Percentiles rank a stretch among this genome's conserved stretches.
Conservation (phyloP, 495 filamentous ascomycete species). For the Usnea hakonensis region DNA sequence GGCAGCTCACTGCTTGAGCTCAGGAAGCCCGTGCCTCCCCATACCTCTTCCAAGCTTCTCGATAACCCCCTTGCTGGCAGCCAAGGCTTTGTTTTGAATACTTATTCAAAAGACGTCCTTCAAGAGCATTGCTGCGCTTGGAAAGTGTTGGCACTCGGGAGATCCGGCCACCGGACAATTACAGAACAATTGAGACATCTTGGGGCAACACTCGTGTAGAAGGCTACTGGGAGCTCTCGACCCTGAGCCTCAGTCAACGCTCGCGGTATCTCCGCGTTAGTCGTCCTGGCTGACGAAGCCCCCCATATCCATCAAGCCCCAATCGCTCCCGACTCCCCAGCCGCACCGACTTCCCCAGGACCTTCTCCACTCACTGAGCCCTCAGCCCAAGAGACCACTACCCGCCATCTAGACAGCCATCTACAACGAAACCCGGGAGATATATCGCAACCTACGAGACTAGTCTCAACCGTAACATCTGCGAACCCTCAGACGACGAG, state of each 20-base stretch:
- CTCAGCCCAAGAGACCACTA: constrained; percentile 22
- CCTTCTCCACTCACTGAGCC: constrained; percentile 32
- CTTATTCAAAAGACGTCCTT: not conserved
- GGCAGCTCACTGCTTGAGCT: not conserved
- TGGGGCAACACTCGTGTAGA: not conserved
- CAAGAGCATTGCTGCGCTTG: not conserved
- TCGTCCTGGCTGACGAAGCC: constrained; percentile 60
- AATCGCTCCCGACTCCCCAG: constrained; percentile 54
- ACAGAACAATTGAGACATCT: not conserved
- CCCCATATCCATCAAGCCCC: constrained; percentile 41
- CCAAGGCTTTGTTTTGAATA: not conserved
- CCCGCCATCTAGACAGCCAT: not conserved
- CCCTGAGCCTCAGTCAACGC: constrained; percentile 34
- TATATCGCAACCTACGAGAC: not conserved
- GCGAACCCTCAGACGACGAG: not conserved
- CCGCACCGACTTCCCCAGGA: constrained; percentile 30
- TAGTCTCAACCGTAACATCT: not conserved
- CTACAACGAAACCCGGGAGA: not conserved
- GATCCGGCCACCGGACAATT: not conserved
- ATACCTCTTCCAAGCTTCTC: not conserved
- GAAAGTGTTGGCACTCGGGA: not conserved
- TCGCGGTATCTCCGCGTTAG: constrained; percentile 40
- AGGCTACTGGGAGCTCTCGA: constrained; percentile 17
- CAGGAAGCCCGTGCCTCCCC: not conserved
- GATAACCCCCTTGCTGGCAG: not conserved